A percentile compares a stretch with the other conserved stretches of the same genome.
Conservation (phyloP, 345 rosid species). For the Eucalyptus brandiana region DNA sequence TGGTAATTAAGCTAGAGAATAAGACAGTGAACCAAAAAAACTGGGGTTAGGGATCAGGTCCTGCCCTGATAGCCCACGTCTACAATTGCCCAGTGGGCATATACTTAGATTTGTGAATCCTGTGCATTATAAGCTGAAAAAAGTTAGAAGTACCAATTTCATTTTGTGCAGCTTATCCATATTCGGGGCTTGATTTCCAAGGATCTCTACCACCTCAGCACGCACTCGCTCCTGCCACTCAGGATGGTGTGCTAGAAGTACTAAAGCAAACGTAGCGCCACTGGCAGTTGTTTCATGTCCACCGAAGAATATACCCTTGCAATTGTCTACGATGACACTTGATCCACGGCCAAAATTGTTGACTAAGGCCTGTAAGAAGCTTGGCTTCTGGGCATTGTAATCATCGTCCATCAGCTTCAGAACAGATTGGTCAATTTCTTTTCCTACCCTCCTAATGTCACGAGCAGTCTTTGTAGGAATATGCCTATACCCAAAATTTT, state of each 20-base stretch:
- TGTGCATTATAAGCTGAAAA: not conserved
- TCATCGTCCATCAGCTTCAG: not conserved
- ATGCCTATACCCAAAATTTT: not conserved
- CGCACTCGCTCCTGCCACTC: slow-evolving; percentile 13
- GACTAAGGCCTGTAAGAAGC: not conserved
- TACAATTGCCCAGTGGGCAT: not conserved
- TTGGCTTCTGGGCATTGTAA: not conserved
- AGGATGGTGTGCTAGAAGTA: slow-evolving; percentile 12
- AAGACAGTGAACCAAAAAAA: not conserved
- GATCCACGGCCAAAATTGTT: not conserved
- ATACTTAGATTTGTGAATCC: not conserved
- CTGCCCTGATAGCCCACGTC: not conserved
- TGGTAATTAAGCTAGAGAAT: not conserved
- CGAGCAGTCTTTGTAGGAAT: slow-evolving; percentile 1
- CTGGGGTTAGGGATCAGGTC: not conserved
- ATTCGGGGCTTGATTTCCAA: not conserved
- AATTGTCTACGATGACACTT: slow-evolving; percentile 11
- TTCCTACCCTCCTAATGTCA: slow-evolving; percentile 14
- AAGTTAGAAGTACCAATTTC: not conserved
- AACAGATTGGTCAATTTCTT: not conserved
- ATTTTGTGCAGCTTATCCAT: slow-evolving; percentile 8
- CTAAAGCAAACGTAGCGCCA: not conserved
- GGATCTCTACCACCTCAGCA: not conserved
- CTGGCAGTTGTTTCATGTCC: slow-evolving; percentile 15
- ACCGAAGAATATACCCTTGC: slow-evolving; percentile 18